phyloP scores from a whole-genome alignment of 495 filamentous ascomycete genomes.

The Talaromyces ruber region DNA sequence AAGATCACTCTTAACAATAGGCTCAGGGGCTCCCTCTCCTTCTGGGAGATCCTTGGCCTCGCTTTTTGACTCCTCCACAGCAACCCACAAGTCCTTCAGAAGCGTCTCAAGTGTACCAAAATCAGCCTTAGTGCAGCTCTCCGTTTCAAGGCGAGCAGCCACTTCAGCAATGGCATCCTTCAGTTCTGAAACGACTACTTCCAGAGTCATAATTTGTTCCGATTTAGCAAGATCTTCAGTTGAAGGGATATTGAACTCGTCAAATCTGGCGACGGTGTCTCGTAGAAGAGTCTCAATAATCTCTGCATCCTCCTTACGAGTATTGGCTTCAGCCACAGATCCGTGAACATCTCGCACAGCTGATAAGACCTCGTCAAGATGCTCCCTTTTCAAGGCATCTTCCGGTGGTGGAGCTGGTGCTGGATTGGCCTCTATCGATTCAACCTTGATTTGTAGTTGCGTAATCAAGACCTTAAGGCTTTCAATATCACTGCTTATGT shows the following conservation, averaged over 20 bases:
- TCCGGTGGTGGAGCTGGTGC: conserved; percentile 32
- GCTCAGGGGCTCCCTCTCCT: conserved; percentile 53
- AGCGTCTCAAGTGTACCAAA: conserved; percentile 65
- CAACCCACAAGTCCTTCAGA: conserved; percentile 62
- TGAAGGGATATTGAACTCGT: conserved; percentile 62
- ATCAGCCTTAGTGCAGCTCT: conserved; percentile 65
- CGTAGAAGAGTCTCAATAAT: conserved; percentile 83
- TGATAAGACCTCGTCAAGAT: conserved; percentile 52
- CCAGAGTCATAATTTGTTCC: conserved; percentile 67
- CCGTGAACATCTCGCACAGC: conserved; percentile 51
- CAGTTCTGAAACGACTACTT: conserved; percentile 59
- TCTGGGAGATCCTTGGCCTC: conserved; percentile 23
- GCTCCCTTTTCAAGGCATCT: conserved; percentile 43
- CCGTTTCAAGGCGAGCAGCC: conserved; percentile 46
- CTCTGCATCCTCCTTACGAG: conserved; percentile 67
- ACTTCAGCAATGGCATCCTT: conserved; percentile 59
- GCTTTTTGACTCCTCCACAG: conserved; percentile 71
- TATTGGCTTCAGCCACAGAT: conserved; percentile 40
- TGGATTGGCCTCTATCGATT: conserved; percentile 60
- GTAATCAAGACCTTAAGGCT: conserved; percentile 74
- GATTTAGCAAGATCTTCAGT: conserved; percentile 54
- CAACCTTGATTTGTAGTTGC: conserved; percentile 74
- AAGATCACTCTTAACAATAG: conserved; percentile 67
- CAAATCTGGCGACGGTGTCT: conserved; percentile 74
- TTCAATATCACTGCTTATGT: conserved; percentile 64